phyloP scores from a whole-genome alignment of 306 rosid species.

The Cyamopsis tetragonoloba region DNA sequence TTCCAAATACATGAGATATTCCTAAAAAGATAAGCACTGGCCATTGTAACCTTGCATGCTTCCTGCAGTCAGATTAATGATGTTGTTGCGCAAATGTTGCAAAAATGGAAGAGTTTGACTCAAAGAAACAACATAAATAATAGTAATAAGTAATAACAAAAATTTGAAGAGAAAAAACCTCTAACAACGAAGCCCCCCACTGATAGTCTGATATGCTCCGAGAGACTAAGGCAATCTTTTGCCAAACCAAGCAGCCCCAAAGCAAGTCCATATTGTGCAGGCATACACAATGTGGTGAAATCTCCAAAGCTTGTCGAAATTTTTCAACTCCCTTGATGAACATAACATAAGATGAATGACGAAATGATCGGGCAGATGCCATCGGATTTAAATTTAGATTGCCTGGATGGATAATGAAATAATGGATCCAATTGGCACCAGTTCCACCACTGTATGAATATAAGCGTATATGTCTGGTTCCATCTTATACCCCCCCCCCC shows the following conservation, averaged over 20 bases:
- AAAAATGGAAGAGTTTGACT: slow-evolving; percentile 11
- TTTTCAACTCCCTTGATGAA: slow-evolving; percentile 81
- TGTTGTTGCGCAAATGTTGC: no score
- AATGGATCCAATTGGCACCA: no score
- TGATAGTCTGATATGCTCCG: slow-evolving; percentile 84
- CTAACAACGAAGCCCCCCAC: slow-evolving; percentile 78
- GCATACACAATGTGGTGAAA: slow-evolving; percentile 58
- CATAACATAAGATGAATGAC: no score
- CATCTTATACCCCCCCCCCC: no score
- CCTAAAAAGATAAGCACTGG: slow-evolving; percentile 49
- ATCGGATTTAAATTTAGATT: no score
- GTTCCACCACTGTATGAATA: no score
- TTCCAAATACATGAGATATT: slow-evolving; percentile 82
- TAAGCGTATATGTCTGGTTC: no score
- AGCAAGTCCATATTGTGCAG: slow-evolving; percentile 89
- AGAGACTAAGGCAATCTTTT: slow-evolving; percentile 56
- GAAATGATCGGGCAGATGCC: no score
- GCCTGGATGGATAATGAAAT: no score
- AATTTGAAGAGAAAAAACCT: slow-evolving; percentile 47
- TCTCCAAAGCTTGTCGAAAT: slow-evolving; percentile 70
- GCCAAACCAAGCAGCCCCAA: slow-evolving; percentile 78
- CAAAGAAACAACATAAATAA: not conserved
- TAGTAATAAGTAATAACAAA: not conserved
- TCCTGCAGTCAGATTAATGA: slow-evolving; percentile 64
- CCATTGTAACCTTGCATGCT: slow-evolving; percentile 63